Conservation (phyloP, 208 protist genomes). For the Acanthamoeba castellanii region DNA sequence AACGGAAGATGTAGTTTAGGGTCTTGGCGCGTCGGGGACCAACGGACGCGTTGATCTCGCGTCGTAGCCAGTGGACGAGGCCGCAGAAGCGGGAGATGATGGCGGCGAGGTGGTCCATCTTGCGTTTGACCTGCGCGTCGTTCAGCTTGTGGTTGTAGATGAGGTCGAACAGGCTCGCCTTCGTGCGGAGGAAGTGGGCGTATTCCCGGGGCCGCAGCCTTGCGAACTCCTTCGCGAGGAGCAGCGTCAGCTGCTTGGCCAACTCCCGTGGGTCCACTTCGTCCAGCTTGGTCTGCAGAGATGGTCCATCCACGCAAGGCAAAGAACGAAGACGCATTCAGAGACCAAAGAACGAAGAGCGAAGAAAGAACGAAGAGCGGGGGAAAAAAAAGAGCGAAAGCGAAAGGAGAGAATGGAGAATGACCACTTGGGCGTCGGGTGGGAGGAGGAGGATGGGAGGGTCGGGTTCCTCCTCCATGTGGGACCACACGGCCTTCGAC, state of each 20-base stretch:
- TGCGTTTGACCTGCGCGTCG: background rate
- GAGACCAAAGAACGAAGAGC: background rate
- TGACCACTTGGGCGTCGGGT: background rate
- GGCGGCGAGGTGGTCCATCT: background rate
- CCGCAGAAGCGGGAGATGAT: background rate
- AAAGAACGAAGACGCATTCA: background rate
- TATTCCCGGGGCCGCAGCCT: background rate
- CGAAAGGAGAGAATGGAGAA: background rate
- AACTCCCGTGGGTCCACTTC: background rate
- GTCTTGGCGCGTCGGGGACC: background rate
- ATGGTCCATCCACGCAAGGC: background rate
- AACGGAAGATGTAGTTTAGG: background rate
- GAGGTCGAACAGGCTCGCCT: constrained; percentile 20
- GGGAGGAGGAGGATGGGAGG: background rate
- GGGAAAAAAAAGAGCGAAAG: background rate
- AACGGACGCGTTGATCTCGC: background rate
- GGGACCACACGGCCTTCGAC: background rate
- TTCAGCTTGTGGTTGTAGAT: constrained; percentile 1
- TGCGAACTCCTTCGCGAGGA: background rate
- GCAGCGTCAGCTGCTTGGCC: constrained; percentile 25
- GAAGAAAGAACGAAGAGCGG: background rate
- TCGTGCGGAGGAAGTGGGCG: background rate
- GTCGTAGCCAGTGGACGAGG: constrained; percentile 26
- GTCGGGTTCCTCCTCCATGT: background rate
- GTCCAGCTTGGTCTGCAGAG: background rate